Conservation (phyloP, 164 flowering plant species). For the Hamamelis virginiana region DNA sequence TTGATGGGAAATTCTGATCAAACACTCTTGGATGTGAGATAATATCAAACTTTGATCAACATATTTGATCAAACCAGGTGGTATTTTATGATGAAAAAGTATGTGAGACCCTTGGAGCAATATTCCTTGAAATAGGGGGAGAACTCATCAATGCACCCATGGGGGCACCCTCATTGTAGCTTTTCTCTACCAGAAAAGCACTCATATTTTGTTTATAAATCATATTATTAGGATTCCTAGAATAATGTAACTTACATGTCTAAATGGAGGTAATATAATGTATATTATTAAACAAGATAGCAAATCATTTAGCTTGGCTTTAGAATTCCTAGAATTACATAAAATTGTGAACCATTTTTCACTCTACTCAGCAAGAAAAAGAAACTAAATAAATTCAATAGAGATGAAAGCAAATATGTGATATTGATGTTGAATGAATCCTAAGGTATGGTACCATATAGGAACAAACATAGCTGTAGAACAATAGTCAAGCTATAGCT, state of each 20-base stretch:
- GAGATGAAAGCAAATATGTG: not conserved
- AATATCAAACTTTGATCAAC: no score
- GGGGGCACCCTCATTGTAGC: no score
- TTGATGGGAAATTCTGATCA: no score
- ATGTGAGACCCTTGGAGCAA: not conserved
- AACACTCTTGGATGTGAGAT: no score
- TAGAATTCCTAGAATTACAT: not conserved
- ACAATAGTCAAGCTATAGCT: not conserved
- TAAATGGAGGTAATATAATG: not conserved
- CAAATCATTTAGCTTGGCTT: not conserved
- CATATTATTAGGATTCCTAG: not conserved
- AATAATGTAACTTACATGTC: not conserved
- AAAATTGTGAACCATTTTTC: not conserved
- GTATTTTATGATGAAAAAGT: no score
- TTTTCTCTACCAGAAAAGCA: no score
- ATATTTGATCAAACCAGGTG: no score
- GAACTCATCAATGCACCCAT: no score
- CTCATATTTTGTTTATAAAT: not conserved
- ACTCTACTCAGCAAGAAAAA: not conserved
- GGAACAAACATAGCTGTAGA: not conserved
- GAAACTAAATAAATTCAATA: not conserved
- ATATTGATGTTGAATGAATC: not conserved
- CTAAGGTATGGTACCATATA: no score
- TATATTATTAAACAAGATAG: not conserved
- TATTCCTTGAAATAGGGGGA: no score